Percentiles rank a stretch among this genome's conserved stretches.
Evolutionary conservation across 768 basidiomycete species (phyloP).

Genomic region (Asterophora parasitica): DNA sequence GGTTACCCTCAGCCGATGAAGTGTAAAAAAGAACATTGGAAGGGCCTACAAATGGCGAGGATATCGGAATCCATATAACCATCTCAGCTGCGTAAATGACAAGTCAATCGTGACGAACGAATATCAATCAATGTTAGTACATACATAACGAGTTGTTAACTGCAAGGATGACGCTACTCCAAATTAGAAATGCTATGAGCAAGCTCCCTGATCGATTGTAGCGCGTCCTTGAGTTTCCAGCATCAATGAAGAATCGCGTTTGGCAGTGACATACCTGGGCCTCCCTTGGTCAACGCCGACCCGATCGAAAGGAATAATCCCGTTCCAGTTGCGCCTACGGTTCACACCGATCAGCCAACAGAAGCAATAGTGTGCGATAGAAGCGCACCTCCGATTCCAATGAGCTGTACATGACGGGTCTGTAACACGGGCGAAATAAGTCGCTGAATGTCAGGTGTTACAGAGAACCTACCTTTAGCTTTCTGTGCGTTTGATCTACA

Average conservation of each 20-base stretch:
- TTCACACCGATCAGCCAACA: conserved; percentile 3
- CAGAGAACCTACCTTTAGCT: conserved; percentile 27
- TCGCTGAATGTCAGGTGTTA: background rate
- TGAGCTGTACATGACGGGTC: conserved; percentile 49
- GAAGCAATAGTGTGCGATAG: background rate
- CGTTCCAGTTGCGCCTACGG: conserved; percentile 63
- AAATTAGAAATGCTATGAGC: conserved; percentile 47
- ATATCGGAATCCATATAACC: conserved; percentile 78
- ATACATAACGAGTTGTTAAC: conserved; percentile 43
- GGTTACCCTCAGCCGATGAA: background rate
- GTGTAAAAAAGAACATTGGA: background rate
- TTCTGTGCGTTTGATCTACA: conserved; percentile 32
- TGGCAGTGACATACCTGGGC: conserved; percentile 44
- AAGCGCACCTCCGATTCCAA: conserved; percentile 42
- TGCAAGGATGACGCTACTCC: conserved; percentile 45
- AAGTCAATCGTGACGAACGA: background rate
- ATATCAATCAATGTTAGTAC: conserved; percentile 10
- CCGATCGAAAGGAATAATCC: conserved; percentile 74
- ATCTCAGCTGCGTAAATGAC: conserved; percentile 67
- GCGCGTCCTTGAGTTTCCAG: background rate
- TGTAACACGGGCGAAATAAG: conserved; percentile 12
- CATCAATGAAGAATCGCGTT: no score
- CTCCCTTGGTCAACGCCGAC: conserved; percentile 51
- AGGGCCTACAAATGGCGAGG: conserved; percentile 61
- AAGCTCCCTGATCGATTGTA: conserved; percentile 35